Percentiles rank a stretch among this genome's conserved stretches.
Conservation (phyloP, 768 basidiomycete genomes). For the Suillus hirtellus region DNA sequence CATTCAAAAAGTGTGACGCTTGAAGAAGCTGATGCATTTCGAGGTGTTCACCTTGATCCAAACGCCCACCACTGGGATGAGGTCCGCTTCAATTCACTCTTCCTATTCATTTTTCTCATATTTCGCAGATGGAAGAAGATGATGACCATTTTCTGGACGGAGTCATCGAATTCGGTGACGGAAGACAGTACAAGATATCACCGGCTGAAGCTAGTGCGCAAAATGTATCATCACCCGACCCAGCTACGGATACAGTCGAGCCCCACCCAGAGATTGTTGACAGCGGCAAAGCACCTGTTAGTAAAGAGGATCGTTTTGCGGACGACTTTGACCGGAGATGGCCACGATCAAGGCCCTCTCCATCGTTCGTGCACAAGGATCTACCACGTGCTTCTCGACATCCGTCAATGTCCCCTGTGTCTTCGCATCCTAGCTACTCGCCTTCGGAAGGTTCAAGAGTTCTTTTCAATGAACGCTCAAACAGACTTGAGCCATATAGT, state of each 20-base stretch:
- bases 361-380: conserved; percentile 45
- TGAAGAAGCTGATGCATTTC: conserved; percentile 91
- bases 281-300: conserved; percentile 23
- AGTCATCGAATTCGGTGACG: conserved; percentile 95
- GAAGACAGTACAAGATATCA: conserved; percentile 85
- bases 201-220: conserved; percentile 34
- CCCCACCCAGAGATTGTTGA: conserved; percentile 17
- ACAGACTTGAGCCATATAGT: conserved; percentile 82
- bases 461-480: conserved; percentile 95
- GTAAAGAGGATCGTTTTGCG: conserved; percentile 85
- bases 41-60: conserved; percentile 90
- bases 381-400: conserved; percentile 32
- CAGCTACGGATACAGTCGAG: conserved; percentile 16
- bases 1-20: conserved; percentile 57
- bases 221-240: conserved; percentile 2
- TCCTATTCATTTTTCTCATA: conserved; percentile 11
- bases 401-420: conserved; percentile 36
- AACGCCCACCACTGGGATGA: conserved; percentile 98
- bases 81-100: conserved; percentile 49
- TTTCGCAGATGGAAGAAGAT: conserved; percentile 80
- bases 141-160: conserved; percentile 87
- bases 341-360: conserved; percentile 70
- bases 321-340: conserved; percentile 97
- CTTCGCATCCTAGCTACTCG: conserved; percentile 43
- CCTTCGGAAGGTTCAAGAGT: conserved; percentile 65